Percentiles rank a stretch among this genome's conserved stretches.
Conservation (phyloP, 208 protist species). For the Polymyxa betae region DNA sequence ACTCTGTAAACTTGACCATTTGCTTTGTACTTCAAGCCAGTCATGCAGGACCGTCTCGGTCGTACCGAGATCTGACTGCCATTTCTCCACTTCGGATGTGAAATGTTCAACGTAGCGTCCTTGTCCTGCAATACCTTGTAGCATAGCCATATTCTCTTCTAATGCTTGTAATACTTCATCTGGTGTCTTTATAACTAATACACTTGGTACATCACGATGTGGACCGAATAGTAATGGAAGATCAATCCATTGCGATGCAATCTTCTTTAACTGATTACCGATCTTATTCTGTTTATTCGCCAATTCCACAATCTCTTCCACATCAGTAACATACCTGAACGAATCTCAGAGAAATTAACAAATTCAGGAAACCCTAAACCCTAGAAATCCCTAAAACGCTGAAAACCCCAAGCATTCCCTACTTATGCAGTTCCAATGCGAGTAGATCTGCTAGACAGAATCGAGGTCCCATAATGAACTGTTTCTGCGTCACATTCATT, state of each 20-base stretch:
- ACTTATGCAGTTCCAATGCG: slow-evolving; percentile 89
- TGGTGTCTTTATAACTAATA: slow-evolving; percentile 45
- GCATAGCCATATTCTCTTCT: slow-evolving; percentile 71
- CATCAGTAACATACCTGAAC: slow-evolving; percentile 77
- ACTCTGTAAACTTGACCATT: slow-evolving; percentile 94
- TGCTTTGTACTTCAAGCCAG: slow-evolving; percentile 93
- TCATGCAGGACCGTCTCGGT: slow-evolving; percentile 92
- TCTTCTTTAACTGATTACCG: slow-evolving; percentile 91
- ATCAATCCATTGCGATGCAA: slow-evolving; percentile 88
- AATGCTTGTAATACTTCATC: slow-evolving; percentile 63
- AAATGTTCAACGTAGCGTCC: slow-evolving; percentile 93
- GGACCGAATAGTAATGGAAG: slow-evolving; percentile 86
- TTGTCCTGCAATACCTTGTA: slow-evolving; percentile 91
- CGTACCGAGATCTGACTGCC: slow-evolving; percentile 90
- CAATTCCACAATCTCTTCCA: slow-evolving; percentile 91
- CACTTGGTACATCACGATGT: slow-evolving; percentile 88
- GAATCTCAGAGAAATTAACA: not conserved
- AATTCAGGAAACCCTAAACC: no score
- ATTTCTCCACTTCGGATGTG: slow-evolving; percentile 85
- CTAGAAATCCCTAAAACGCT: no score
- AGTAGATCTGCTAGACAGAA: slow-evolving; percentile 93
- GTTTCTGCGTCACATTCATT: slow-evolving; percentile 84
- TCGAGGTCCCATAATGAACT: slow-evolving; percentile 73
- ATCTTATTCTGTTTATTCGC: slow-evolving; percentile 94
- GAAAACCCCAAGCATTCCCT: no score